Base-by-base conservation (phyloP, 345 rosid genomes). In the Erucastrum elatum region DNA sequence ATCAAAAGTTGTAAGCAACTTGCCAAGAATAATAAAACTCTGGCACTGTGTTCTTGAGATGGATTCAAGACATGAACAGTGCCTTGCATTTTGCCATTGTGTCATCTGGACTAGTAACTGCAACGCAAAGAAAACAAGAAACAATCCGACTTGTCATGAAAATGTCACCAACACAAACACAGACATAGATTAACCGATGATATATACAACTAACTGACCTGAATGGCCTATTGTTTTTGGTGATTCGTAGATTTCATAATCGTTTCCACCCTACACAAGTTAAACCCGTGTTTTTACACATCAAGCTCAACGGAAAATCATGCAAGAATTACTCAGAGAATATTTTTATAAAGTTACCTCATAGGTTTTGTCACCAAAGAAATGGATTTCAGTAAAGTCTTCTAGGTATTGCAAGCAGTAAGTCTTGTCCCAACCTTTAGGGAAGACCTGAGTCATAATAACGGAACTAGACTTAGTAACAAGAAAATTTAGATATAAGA, bases 351-450 rank as follows among this genome's bases (percentile, higher is more conserved):
- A 37, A 37, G 44, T 2, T 59, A 94, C 98, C 95, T 92, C 87
- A 87, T 91, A 93, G 60, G 99, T 95, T 85, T 93, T 95, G 90
- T 95, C 99, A 49, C 99, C 99, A 69, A 95, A 95, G 83, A 95
- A 95, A 87, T 95, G 99, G 70, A 95, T 91, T 79, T 93, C 97
- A 25, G 70, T 77, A 72, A 90, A 95, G 15, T 87, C 94, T 25
- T 88, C 84, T 17, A 95, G 97, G 84, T 86, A 95, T 74, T 84
- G 89, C 89, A 95, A 83, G 87, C 99, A 93, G 82, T 93, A 95
- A 61, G 99, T 95, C 87, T 95, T 95, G 84, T 95, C 99, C 99
- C 99, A 95, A 71, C 99, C 98, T 75, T 82, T 86, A 62, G 99
- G 99, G 77, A 95, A 95, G 74, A 89, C 97, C 99, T 95, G 81